phyloP scores from a whole-genome alignment of 148 eudicot genomes.

The Gaultheria prostrata region DNA sequence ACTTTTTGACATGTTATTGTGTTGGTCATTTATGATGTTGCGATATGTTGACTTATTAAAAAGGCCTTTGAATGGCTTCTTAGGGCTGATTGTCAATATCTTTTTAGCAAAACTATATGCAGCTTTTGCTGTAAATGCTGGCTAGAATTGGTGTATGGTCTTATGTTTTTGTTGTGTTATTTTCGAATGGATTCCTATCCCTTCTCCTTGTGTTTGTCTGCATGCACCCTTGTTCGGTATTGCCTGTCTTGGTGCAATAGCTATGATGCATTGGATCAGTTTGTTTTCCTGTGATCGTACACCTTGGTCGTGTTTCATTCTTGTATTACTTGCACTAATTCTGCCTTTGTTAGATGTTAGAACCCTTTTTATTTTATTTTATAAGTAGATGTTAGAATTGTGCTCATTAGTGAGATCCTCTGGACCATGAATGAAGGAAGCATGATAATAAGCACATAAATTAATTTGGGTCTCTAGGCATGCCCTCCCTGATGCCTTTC shows the following conservation, averaged over 20 bases:
- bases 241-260: neutral
- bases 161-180: neutral
- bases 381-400: neutral
- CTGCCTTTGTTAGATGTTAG: neutral
- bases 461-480: too few species aligned
- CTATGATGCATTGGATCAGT: neutral
- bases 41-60: neutral
- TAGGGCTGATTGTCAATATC: neutral
- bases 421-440: too few species aligned
- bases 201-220: neutral
- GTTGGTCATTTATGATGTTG: neutral
- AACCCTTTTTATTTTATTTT: neutral
- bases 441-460: too few species aligned
- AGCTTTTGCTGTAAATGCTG: neutral
- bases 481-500: too few species aligned
- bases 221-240: neutral
- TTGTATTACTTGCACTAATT: neutral
- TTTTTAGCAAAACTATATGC: neutral
- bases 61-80: neutral
- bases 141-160: neutral
- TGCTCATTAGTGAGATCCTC: too few species aligned
- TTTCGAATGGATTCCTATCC: neutral
- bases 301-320: neutral
- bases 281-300: neutral
- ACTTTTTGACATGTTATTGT: neutral